Percentiles rank a stretch among this genome's conserved stretches.
phyloP scores from a whole-genome alignment of 2,329 filamentous ascomycete genomes.

The Aureobasidium pullulans region DNA sequence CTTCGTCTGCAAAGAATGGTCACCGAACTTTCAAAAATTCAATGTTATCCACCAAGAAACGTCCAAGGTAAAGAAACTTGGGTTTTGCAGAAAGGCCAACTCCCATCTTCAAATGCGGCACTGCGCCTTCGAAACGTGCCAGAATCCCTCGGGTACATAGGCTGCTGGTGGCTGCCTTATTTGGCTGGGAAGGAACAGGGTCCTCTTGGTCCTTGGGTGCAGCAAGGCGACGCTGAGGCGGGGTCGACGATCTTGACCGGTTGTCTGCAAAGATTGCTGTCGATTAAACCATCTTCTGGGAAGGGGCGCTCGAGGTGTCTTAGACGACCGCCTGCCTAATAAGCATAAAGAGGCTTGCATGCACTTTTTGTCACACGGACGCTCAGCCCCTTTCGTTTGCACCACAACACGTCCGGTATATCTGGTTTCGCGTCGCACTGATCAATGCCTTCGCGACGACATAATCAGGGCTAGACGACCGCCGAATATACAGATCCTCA shows the following conservation, averaged over 20 bases:
- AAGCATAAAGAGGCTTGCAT: conserved; percentile 1
- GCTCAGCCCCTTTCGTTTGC: background rate
- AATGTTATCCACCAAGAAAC: background rate
- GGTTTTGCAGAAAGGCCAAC: background rate
- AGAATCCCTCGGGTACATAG: background rate
- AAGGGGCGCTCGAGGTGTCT: background rate
- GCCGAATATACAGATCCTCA: background rate
- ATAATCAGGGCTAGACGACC: background rate
- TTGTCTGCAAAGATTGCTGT: background rate
- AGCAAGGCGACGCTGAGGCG: background rate
- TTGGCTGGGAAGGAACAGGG: background rate
- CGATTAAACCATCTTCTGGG: background rate
- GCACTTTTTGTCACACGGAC: background rate
- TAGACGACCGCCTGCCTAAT: background rate
- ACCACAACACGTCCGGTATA: background rate
- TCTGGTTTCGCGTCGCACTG: background rate
- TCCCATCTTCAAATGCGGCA: conserved; percentile 11
- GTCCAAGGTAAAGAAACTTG: background rate
- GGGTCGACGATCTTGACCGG: conserved; percentile 10
- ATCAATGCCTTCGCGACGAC: background rate
- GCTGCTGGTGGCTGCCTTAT: conserved; percentile 3
- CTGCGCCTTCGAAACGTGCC: conserved; percentile 2
- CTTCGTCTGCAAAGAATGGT: background rate
- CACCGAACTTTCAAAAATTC: background rate
- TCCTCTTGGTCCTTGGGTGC: background rate